Conservation (phyloP, 495 filamentous ascomycete genomes). For the Aspergillus homomorphus region DNA sequence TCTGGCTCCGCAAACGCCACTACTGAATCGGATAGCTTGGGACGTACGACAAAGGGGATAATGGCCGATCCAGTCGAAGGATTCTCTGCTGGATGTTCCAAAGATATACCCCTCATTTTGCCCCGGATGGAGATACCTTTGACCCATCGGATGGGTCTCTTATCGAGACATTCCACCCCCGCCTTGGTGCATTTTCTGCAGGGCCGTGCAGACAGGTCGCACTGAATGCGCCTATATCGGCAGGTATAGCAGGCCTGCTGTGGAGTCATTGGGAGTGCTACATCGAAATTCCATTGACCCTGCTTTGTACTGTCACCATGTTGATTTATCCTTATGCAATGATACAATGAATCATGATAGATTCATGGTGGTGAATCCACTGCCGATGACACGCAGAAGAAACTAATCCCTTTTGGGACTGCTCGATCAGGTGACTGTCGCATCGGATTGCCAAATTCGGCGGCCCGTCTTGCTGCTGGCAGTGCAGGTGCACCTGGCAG, state of each 20-base stretch:
- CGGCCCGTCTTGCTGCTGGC: no score
- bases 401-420: no score
- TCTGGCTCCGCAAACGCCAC: no score
- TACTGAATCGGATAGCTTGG: not conserved
- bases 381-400: no score
- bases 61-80: not conserved
- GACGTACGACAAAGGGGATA: not conserved
- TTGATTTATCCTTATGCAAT: no score
- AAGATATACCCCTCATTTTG: slow-evolving; percentile 28
- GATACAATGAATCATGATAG: no score
- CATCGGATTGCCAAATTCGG: no score
- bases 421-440: no score
- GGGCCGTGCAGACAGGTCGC: slow-evolving; percentile 36
- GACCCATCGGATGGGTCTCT: slow-evolving; percentile 43
- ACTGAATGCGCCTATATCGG: slow-evolving; percentile 50
- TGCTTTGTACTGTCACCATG: no score
- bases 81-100: slow-evolving; percentile 15
- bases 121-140: slow-evolving; percentile 39
- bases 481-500: no score
- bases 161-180: slow-evolving; percentile 47
- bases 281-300: no score
- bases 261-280: not conserved
- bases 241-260: slow-evolving; percentile 43
- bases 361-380: no score
- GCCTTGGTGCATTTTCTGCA: slow-evolving; percentile 38